phyloP scores from a whole-genome alignment of 2,329 filamentous ascomycete genomes.

The Escovopsis sp. region DNA sequence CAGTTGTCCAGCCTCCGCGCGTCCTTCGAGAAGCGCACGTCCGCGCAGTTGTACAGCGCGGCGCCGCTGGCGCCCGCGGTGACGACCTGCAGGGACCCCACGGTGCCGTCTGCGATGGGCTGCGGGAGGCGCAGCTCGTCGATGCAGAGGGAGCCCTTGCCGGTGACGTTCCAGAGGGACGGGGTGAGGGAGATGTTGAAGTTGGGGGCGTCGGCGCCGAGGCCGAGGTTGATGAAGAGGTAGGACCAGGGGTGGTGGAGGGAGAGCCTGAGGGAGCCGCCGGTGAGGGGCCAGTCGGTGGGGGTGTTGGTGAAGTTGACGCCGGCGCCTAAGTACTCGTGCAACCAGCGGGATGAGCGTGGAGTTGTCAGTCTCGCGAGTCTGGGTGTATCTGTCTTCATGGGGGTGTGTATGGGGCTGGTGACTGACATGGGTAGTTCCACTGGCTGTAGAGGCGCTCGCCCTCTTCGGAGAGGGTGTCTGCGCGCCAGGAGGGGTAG shows the following conservation, averaged over 20 bases:
- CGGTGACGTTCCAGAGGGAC: conserved; percentile 42
- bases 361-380: neutral
- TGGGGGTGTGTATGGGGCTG: neutral
- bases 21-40: conserved; percentile 49
- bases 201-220: conserved; percentile 37
- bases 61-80: conserved; percentile 42
- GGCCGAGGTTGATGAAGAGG: conserved; percentile 38
- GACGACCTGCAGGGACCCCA: conserved; percentile 55
- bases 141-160: conserved; percentile 50
- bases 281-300: conserved; percentile 38
- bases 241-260: conserved; percentile 39
- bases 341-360: neutral
- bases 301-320: conserved; percentile 30
- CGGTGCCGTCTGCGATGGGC: conserved; percentile 42
- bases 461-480: conserved; percentile 26
- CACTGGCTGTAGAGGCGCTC: conserved; percentile 32
- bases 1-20: conserved; percentile 29
- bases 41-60: conserved; percentile 62
- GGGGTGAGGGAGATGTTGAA: conserved; percentile 57
- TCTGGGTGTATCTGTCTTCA: neutral
- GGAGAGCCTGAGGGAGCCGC: conserved; percentile 32
- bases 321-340: conserved; percentile 26
- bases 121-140: conserved; percentile 41
- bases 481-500: conserved; percentile 34
- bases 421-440: conserved; percentile 33